Conservation (phyloP, 108 stramenopile genomes). For the Cyclotella choctawhatcheeana region DNA sequence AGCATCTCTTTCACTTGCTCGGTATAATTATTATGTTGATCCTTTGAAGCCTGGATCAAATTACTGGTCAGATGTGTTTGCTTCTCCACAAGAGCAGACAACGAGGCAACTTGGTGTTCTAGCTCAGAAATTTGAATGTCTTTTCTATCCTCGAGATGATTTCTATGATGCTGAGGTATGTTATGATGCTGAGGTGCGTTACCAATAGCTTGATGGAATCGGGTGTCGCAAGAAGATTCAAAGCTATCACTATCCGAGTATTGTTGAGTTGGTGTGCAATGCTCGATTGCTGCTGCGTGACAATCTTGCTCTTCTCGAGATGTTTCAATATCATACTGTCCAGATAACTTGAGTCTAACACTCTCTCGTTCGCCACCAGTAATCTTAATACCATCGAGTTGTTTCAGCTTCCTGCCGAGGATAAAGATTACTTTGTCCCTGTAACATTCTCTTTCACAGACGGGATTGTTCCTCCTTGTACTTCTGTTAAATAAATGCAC, state of each 20-base stretch:
- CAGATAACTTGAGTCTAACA: constrained; percentile 18
- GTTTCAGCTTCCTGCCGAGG: constrained; percentile 7
- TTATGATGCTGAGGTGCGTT: neutral
- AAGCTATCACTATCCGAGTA: neutral
- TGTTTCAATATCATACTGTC: neutral
- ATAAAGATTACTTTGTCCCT: constrained; percentile 49
- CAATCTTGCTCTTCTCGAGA: neutral
- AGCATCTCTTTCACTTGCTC: neutral
- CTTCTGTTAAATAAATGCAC: constrained; percentile 10
- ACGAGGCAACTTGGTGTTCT: constrained; percentile 25
- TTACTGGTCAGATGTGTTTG: constrained; percentile 5
- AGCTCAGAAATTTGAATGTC: constrained; percentile 15
- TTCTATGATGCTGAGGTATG: too few species aligned
- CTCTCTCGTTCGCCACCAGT: constrained; percentile 18
- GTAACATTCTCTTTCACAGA: constrained; percentile 31
- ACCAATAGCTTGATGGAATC: too few species aligned
- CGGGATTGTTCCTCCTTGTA: constrained; percentile 29
- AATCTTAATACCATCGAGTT: constrained; percentile 22
- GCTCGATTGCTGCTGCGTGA: neutral
- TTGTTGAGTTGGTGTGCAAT: neutral
- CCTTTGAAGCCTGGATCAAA: neutral
- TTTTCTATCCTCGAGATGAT: too few species aligned
- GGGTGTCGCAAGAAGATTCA: neutral
- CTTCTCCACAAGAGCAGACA: constrained; percentile 18
- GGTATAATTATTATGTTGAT: too few species aligned